Conservation (phyloP, 2,329 filamentous ascomycete genomes). For the Monilinia laxa region DNA sequence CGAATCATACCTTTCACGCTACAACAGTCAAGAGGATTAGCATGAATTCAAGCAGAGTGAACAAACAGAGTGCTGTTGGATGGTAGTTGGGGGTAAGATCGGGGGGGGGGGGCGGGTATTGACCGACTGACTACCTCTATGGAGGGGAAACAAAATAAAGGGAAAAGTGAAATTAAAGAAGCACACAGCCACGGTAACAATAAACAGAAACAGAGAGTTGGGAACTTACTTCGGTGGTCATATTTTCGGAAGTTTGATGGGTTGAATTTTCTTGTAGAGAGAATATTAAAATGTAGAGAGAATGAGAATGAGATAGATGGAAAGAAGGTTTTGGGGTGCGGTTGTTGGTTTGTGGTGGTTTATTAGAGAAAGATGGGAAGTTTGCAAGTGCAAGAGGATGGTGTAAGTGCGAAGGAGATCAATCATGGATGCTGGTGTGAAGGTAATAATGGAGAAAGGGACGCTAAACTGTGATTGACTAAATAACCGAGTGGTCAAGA, state of each 20-base stretch:
- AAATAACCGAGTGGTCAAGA: constrained; percentile 13
- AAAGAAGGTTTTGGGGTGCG: background rate
- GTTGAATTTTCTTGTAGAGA: constrained; percentile 20
- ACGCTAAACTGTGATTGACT: constrained; percentile 16
- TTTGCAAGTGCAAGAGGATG: background rate
- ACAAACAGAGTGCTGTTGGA: constrained; percentile 23
- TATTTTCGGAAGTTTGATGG: constrained; percentile 28
- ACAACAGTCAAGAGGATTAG: constrained; percentile 32
- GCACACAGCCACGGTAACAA: constrained; percentile 9
- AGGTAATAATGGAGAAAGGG: constrained; percentile 19
- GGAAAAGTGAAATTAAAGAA: constrained; percentile 18
- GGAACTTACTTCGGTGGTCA: constrained; percentile 43
- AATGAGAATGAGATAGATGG: background rate
- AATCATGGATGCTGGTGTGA: constrained; percentile 17
- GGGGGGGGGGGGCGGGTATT: too few species aligned
- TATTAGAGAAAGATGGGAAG: too few species aligned
- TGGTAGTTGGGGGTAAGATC: constrained; percentile 27
- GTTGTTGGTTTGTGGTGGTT: too few species aligned
- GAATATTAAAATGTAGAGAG: constrained; percentile 22
- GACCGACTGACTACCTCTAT: background rate
- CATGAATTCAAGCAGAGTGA: constrained; percentile 25
- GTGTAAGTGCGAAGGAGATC: constrained; percentile 4
- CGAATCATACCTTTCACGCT: constrained; percentile 41
- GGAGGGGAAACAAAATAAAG: constrained; percentile 22
- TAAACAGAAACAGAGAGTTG: constrained; percentile 21